Evolutionary conservation across 2,329 filamentous ascomycete genomes (phyloP).

Genomic region (Myriosclerotinia curreyana): DNA sequence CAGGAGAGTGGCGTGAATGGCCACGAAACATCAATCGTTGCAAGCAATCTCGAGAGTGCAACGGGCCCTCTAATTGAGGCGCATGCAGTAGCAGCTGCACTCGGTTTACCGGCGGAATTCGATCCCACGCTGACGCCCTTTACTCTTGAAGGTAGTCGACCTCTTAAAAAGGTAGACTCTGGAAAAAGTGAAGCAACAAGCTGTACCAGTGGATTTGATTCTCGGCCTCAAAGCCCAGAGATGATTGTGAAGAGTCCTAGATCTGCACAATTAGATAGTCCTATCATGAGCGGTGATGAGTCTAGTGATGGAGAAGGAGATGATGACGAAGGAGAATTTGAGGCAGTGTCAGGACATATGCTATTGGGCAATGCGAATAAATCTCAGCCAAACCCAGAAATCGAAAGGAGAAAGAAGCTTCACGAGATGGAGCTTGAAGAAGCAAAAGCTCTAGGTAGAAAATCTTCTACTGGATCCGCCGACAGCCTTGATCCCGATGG

Average conservation of each 20-base stretch:
- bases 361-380: conserved; percentile 29
- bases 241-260: conserved; percentile 46
- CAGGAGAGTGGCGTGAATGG: conserved; percentile 50
- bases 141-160: conserved; percentile 37
- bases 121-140: conserved; percentile 62
- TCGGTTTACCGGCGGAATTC: conserved; percentile 60
- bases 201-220: conserved; percentile 37
- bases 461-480: conserved; percentile 30
- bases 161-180: conserved; percentile 33
- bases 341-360: conserved; percentile 33
- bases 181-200: conserved; percentile 32
- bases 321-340: conserved; percentile 40
- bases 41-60: conserved; percentile 33
- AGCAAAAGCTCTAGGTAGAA: conserved; percentile 48
- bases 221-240: conserved; percentile 38
- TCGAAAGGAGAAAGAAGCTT: conserved; percentile 49
- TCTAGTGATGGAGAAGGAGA: conserved; percentile 41
- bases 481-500: conserved; percentile 18
- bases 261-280: conserved; percentile 34
- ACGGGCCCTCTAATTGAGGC: conserved; percentile 57
- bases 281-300: conserved; percentile 39
- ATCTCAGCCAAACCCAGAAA: conserved; percentile 27
- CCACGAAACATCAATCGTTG: conserved; percentile 37
- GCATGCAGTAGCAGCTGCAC: conserved; percentile 60
- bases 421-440: conserved; percentile 60